phyloP scores from a whole-genome alignment of 768 basidiomycete genomes.

The Kwoniella sp. region DNA sequence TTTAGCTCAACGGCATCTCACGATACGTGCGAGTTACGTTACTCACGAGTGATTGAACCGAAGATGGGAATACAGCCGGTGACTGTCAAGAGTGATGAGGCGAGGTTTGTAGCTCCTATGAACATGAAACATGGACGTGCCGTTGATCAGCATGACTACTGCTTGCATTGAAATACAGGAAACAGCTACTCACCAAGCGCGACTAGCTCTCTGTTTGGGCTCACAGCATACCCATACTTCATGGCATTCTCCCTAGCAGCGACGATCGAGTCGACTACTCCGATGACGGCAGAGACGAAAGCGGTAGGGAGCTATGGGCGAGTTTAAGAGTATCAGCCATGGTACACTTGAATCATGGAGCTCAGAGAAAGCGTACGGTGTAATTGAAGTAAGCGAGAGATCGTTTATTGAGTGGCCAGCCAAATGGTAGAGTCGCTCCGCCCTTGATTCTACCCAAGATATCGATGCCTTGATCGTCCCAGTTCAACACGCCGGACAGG shows the following conservation, averaged over 20 bases:
- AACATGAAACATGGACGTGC: too few relatives aligned
- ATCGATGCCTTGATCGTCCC: constrained; percentile 77
- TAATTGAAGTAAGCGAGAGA: constrained; percentile 69
- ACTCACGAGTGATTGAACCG: constrained; percentile 82
- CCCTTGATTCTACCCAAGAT: constrained; percentile 78
- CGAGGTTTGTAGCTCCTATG: constrained; percentile 76
- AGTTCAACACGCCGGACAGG: constrained; percentile 67
- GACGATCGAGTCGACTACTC: constrained; percentile 92
- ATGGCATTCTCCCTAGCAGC: constrained; percentile 90
- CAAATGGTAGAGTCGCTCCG: constrained; percentile 62
- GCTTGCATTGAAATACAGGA: too few relatives aligned
- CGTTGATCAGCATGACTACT: too few relatives aligned
- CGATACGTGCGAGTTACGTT: background rate
- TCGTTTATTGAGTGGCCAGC: constrained; percentile 68
- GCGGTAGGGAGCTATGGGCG: constrained; percentile 52
- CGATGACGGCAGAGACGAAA: constrained; percentile 77
- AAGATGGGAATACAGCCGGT: constrained; percentile 89
- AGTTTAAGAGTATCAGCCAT: background rate
- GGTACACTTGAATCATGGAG: background rate
- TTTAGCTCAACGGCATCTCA: background rate
- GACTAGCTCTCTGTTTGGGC: constrained; percentile 91
- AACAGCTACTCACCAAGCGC: constrained; percentile 64
- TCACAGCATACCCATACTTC: constrained; percentile 82
- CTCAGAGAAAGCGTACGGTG: constrained; percentile 58
- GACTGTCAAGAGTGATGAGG: constrained; percentile 66